Evolutionary conservation across 192 early-diverging fungal genomes (phyloP), one percentile per base, ranked within the genome.

Genomic region (Mortierella claussenii): DNA sequence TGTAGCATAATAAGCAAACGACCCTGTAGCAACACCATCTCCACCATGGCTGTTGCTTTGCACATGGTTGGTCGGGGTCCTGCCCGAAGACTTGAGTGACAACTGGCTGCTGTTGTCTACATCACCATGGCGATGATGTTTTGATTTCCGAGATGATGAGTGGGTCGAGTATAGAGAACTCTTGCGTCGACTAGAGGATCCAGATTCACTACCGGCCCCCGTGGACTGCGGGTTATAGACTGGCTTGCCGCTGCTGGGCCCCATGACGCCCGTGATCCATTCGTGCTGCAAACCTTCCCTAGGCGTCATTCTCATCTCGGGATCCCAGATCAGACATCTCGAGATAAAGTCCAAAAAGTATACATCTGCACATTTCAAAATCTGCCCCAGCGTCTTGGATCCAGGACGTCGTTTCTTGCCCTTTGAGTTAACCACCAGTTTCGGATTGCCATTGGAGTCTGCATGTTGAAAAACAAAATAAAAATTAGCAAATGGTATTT

Each of bases 271-370:
- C 13, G 80, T 82, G 34, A 95, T 92, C 88, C 91, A 96, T 28
- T 89, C 90, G 60, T 99, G 97, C 30, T 87, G 81, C 31, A 96
- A 65, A 30, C 93, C 96, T 49, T 97, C 93, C 12, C 83, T 81
- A 32, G 97, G 95, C 31, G 86, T 93, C 86, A 99, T 89, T 23
- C 97, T 85, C 54, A 85, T 86, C 55, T 90, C 86, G 4, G 97
- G 95, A 68, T 96, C 93, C 97, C 97, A 99, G 18, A 86, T 86
- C 46, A 99, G 78, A 54, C 96, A 94, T 30, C 82, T 82, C 37
- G 83, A 55, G 46, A 99, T 85, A 83, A 99, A 99, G 55, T 97
- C 92, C 15, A 97, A 59, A 61, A 99, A 95, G 21, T 82, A 64
- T 54, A 81, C 78, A 68, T 99, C 97, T 49, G 82, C 80, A 47